phyloP scores from a whole-genome alignment of 257 asterid genomes.

The Forsythia viridissima region DNA sequence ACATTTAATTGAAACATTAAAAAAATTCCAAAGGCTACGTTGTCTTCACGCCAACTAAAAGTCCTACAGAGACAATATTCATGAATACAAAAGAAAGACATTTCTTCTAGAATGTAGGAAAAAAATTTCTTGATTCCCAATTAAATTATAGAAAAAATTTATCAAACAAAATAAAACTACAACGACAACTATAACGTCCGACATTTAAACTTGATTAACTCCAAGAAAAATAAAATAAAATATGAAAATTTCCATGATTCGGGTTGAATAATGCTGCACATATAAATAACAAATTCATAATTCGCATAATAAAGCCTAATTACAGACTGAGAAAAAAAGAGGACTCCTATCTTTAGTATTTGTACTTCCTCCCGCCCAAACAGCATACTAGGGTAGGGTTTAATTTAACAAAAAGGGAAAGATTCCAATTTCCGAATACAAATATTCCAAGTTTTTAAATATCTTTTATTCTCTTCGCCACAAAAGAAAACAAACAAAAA shows the following conservation, averaged over 20 bases:
- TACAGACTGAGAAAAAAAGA: too few relatives aligned
- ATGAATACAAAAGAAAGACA: neutral
- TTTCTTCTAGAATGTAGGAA: neutral
- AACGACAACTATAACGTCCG: neutral
- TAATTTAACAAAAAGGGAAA: constrained; percentile 2
- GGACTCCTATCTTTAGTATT: neutral
- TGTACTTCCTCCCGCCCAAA: constrained; percentile 5
- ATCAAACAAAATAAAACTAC: neutral
- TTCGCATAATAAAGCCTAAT: neutral
- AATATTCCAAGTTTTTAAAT: neutral
- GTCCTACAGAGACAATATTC: neutral
- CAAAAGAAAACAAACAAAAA: neutral
- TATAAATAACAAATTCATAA: neutral
- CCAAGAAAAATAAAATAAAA: neutral
- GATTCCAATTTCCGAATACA: neutral
- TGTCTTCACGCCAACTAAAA: constrained; percentile 10
- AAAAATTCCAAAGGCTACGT: constrained; percentile 3
- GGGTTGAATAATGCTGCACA: neutral
- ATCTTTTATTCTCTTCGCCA: neutral
- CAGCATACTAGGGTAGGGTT: constrained; percentile 50
- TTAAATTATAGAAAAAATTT: neutral
- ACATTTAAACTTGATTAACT: neutral
- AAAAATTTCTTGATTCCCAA: neutral
- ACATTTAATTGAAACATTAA: neutral
- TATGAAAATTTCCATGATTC: neutral